Conservation (phyloP, 2,329 filamentous ascomycete genomes). For the Colletotrichum paranaense region DNA sequence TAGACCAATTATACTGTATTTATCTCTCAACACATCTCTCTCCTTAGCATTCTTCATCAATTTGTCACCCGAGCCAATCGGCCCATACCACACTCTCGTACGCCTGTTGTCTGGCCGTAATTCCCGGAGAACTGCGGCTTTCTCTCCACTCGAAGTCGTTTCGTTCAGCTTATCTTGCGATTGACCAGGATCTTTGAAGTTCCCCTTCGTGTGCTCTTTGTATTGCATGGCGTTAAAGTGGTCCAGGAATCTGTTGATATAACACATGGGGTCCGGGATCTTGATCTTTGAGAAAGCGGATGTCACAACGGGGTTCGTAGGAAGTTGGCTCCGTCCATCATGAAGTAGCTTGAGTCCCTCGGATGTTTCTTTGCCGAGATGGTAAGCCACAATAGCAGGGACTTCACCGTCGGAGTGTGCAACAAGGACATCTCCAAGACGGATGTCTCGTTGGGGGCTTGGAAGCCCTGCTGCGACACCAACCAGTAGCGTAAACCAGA, state of each 20-base stretch:
- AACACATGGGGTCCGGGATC: no score
- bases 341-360: conserved; percentile 41
- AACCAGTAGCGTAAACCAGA: conserved; percentile 51
- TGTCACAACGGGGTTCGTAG: conserved; percentile 45
- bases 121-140: no score
- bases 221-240: no score
- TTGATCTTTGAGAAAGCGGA: conserved; percentile 47
- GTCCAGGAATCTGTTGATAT: no score
- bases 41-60: conserved; percentile 42
- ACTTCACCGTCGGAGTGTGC: conserved; percentile 39
- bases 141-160: background rate
- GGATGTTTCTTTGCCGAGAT: conserved; percentile 46
- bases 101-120: conserved; percentile 28
- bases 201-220: conserved; percentile 33
- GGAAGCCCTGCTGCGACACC: conserved; percentile 50
- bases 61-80: conserved; percentile 47
- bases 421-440: conserved; percentile 52
- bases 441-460: conserved; percentile 46
- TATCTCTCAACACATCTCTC: conserved; percentile 41
- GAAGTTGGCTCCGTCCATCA: conserved; percentile 40
- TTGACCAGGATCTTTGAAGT: conserved; percentile 37
- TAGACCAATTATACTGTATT: conserved; percentile 44
- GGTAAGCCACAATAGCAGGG: conserved; percentile 45
- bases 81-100: conserved; percentile 47
- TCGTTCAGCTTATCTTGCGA: conserved; percentile 10